Percentiles rank a stretch among this genome's conserved stretches.
These are phyloP conservation scores for Diaporthe citriasiana DNA, from an alignment of 2,329 filamentous ascomycete species.

Conservation along the genomic window DNA sequence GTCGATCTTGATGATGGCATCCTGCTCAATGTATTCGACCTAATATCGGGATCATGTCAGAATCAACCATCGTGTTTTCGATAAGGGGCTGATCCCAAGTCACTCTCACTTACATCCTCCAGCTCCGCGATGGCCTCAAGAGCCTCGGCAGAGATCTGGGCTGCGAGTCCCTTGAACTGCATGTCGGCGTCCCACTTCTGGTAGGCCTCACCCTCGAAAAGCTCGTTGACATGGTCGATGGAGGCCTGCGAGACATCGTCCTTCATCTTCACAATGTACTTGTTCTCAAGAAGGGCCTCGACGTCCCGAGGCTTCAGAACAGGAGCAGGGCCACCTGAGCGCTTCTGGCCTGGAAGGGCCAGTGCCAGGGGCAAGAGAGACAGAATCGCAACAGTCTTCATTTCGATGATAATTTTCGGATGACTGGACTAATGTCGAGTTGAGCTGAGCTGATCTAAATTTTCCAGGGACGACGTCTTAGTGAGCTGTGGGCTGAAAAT, in stretches of 20 bases:
- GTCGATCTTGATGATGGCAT: slow-evolving; percentile 29
- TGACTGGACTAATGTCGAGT: not conserved
- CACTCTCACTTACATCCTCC: slow-evolving; percentile 10
- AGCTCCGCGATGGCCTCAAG: slow-evolving; percentile 11
- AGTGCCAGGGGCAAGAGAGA: slow-evolving; percentile 22
- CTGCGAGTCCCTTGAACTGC: slow-evolving; percentile 23
- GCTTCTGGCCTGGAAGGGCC: slow-evolving; percentile 18
- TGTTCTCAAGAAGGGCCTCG: slow-evolving; percentile 16
- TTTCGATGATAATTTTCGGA: not conserved
- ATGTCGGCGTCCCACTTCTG: slow-evolving; percentile 13
- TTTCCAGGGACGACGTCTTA: not conserved
- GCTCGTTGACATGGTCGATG: slow-evolving; percentile 18
- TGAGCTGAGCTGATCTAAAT: not conserved
- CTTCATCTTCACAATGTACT: slow-evolving; percentile 31
- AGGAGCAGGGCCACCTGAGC: slow-evolving; percentile 11
- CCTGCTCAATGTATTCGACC: slow-evolving; percentile 28
- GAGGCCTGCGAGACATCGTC: slow-evolving; percentile 6
- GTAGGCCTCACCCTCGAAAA: slow-evolving; percentile 25
- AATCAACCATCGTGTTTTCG: not conserved
- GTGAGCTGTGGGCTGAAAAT: not conserved
- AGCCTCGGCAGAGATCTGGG: slow-evolving; percentile 13
- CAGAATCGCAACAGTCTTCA: slow-evolving; percentile 12
- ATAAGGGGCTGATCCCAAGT: not conserved
- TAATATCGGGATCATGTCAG: not conserved
- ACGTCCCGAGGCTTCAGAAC: slow-evolving; percentile 6